These are phyloP conservation scores for Pisolithus microcarpus DNA, from an alignment of 768 basidiomycete species.

Conservation along the genomic window DNA sequence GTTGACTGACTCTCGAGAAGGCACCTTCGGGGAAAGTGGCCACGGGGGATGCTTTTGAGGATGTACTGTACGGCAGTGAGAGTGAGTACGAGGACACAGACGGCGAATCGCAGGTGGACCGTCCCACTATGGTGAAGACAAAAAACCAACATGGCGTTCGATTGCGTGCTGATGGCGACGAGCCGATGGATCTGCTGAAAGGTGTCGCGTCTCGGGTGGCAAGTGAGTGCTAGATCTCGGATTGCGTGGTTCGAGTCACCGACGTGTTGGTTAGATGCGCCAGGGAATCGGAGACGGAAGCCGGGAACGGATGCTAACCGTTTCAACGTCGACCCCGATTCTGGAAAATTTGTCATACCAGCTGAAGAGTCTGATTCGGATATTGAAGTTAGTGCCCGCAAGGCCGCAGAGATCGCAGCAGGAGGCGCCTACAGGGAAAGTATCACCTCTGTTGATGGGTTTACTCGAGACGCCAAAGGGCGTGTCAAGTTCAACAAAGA, in stretches of 20 bases:
- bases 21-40: conserved; percentile 40
- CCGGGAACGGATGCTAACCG: conserved; percentile 80
- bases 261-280: conserved; percentile 29
- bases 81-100: conserved; percentile 77
- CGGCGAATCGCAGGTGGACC: conserved; percentile 39
- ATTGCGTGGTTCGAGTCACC: conserved; percentile 1
- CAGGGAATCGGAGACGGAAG: conserved; percentile 51
- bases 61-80: conserved; percentile 94
- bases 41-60: conserved; percentile 89
- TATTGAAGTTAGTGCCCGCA: conserved; percentile 32
- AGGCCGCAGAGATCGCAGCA: conserved; percentile 44
- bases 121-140: conserved; percentile 27
- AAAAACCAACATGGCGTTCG: conserved; percentile 47
- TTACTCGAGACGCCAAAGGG: conserved; percentile 77
- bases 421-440: conserved; percentile 82
- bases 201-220: conserved; percentile 67
- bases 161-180: conserved; percentile 80
- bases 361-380: conserved; percentile 49
- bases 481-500: conserved; percentile 94
- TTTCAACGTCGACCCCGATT: conserved; percentile 84
- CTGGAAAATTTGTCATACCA: conserved; percentile 71
- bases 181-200: conserved; percentile 91
- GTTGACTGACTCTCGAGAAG: conserved; percentile 25
- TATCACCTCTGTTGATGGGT: conserved; percentile 82
- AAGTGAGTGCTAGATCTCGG: conserved; percentile 38